Base-by-base conservation (phyloP, 164 flowering plant genomes). In the Chloranthus sessilifolius region DNA sequence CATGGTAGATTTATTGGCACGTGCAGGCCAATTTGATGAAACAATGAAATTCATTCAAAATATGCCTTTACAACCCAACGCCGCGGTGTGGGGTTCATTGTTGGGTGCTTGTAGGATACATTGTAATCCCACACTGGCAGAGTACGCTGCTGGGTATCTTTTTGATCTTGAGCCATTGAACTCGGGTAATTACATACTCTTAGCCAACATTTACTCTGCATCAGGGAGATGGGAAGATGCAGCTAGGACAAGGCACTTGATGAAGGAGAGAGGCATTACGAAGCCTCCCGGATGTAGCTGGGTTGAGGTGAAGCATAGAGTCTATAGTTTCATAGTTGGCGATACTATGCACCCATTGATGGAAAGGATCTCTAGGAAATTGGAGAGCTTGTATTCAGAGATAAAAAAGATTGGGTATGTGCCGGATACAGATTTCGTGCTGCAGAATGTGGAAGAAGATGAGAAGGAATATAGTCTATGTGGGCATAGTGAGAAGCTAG, bases 261-360 rank as follows among this genome's bases (percentile, higher is more conserved):
- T 72, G 75, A 70, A 37, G 55, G 68, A 67, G 23, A 26, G 59
- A 38, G 66, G 72, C 12, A 58, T 70, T 37, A 59, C 57, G 9
- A 76, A 70, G 55, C 31, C 63, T 38, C 75, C 79, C 3, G 74
- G 77, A 10, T 72, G 71, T 48, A 72, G 73, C 53, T 75, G 69
- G 72, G 62, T 74, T 48, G 73, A 70, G 56, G 65, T 66, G 29
- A 50, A 61, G 10, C 56, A 51, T 10, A 53, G 20, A 30, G 56
- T 71, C 1, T 70, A 72, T 30, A 64, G 58, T 44, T 73, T 73
- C 48, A n/a, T 58, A 11, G 70, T 55, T 9, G 77, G 73, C 12
- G 75, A 69, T 19, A 48, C 43, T 20, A 39, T 63, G 22, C 74
- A 71, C 43, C 65, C 74, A 24, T 47, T 59, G 43, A 52, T 58